Percentiles rank a stretch among this genome's conserved stretches.
These are phyloP conservation scores for Vicia villosa DNA, from an alignment of 306 rosid genomes.

Conservation along the genomic window DNA sequence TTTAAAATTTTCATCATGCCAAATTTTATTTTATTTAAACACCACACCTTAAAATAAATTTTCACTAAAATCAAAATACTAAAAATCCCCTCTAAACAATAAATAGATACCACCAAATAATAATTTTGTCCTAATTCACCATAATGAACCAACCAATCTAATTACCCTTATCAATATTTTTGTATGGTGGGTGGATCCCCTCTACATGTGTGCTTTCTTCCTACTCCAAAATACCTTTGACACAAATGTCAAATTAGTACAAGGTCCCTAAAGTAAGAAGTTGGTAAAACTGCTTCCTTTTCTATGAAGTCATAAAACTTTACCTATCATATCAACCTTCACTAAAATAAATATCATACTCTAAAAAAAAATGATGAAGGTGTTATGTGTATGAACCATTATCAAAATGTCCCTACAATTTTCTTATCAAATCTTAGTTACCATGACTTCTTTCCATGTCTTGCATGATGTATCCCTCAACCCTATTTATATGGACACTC, in stretches of 20 bases:
- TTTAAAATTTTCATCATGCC: not conserved
- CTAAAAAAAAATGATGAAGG: conserved; percentile 32
- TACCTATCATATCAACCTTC: conserved; percentile 7
- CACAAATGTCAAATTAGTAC: conserved; percentile 45
- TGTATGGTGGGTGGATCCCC: conserved; percentile 11
- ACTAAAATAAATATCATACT: conserved; percentile 21
- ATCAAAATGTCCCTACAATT: conserved; percentile 37
- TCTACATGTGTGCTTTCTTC: conserved; percentile 32
- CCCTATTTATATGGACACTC: conserved; percentile 35
- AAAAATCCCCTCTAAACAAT: conserved; percentile 1
- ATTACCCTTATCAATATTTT: too few species aligned
- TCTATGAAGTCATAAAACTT: conserved; percentile 17
- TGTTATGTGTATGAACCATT: conserved; percentile 55
- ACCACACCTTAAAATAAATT: too few species aligned
- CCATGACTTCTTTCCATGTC: conserved; percentile 57
- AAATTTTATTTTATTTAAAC: too few species aligned
- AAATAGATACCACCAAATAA: conserved; percentile 1
- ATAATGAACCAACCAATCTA: too few species aligned
- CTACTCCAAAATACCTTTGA: conserved; percentile 35
- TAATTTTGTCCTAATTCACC: not conserved
- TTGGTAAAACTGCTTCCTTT: conserved; percentile 53
- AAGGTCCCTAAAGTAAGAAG: conserved; percentile 50
- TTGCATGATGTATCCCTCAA: conserved; percentile 5
- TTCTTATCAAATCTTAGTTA: conserved; percentile 53
- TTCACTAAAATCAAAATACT: not conserved